Conservation (phyloP, 768 basidiomycete species). For the Tricholoma flavovirens region DNA sequence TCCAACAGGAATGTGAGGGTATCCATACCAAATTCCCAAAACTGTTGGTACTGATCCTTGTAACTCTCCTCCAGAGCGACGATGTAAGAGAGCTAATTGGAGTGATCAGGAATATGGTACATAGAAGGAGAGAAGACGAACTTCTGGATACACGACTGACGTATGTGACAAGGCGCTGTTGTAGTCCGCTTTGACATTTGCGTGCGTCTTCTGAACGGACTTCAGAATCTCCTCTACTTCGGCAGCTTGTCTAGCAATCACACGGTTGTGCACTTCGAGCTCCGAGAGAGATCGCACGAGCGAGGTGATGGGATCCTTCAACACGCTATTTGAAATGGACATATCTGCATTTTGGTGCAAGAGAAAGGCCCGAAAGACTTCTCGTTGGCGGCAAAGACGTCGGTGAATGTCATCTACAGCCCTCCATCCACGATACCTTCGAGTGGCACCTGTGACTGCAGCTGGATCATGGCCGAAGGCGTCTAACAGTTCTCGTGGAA, state of each 20-base stretch:
- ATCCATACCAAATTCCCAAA: slow-evolving; percentile 80
- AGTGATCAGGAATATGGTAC: slow-evolving; percentile 1
- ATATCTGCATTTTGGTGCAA: slow-evolving; percentile 17
- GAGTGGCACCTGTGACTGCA: slow-evolving; percentile 63
- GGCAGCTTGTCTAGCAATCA: slow-evolving; percentile 40
- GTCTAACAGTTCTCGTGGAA: slow-evolving; percentile 66
- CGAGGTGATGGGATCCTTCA: slow-evolving; percentile 49
- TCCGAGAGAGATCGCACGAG: slow-evolving; percentile 44
- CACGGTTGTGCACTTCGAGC: slow-evolving; percentile 42
- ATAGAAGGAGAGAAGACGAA: slow-evolving; percentile 22
- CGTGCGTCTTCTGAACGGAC: slow-evolving; percentile 51
- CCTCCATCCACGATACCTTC: slow-evolving; percentile 56
- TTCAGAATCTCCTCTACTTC: slow-evolving; percentile 44
- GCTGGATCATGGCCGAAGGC: slow-evolving; percentile 75
- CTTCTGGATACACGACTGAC: slow-evolving; percentile 77
- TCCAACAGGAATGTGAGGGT: slow-evolving; percentile 71
- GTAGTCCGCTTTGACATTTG: slow-evolving; percentile 55
- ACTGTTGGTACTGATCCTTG: slow-evolving; percentile 70
- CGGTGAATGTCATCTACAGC: slow-evolving; percentile 73
- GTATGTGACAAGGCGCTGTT: slow-evolving; percentile 61
- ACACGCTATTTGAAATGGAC: slow-evolving; percentile 31
- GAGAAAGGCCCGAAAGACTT: slow-evolving; percentile 45
- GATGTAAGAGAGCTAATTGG: slow-evolving; percentile 57
- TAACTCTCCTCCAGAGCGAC: slow-evolving; percentile 73
- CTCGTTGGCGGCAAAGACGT: slow-evolving; percentile 57